Conservation (phyloP, 371 early-diverging fungal genomes). For the Mortierella sp. region DNA sequence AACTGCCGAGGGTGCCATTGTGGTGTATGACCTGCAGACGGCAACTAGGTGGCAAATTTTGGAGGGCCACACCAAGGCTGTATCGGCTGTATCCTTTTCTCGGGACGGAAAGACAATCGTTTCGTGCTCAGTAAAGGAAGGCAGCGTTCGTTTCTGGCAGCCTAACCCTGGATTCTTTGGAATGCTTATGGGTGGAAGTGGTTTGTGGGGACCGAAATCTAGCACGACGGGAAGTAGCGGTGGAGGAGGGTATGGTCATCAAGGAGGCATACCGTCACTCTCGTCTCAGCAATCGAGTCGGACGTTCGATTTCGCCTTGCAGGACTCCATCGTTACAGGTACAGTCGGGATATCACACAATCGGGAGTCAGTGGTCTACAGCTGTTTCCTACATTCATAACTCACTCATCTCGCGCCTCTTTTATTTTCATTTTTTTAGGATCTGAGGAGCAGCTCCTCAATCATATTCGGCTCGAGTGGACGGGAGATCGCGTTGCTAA, state of each 20-base stretch:
- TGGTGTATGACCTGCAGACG: slow-evolving; percentile 89
- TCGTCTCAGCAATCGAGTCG: slow-evolving; percentile 50
- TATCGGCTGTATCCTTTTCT: slow-evolving; percentile 83
- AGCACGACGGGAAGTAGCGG: not conserved
- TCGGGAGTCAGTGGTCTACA: too few species aligned
- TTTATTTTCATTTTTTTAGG: slow-evolving; percentile 16
- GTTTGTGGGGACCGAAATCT: slow-evolving; percentile 33
- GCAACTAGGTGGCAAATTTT: slow-evolving; percentile 78
- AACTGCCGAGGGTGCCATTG: slow-evolving; percentile 81
- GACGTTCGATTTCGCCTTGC: slow-evolving; percentile 78
- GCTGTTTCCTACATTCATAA: not conserved
- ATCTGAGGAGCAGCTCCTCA: slow-evolving; percentile 58
- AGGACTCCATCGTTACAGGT: slow-evolving; percentile 59
- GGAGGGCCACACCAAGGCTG: slow-evolving; percentile 76
- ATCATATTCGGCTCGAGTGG: slow-evolving; percentile 80
- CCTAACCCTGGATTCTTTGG: slow-evolving; percentile 80
- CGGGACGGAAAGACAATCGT: slow-evolving; percentile 85
- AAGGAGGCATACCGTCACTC: slow-evolving; percentile 27
- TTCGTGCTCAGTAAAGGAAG: slow-evolving; percentile 79
- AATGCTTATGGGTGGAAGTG: slow-evolving; percentile 63
- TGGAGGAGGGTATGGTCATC: not conserved
- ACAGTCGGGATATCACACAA: slow-evolving; percentile 9
- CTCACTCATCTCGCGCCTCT: not conserved
- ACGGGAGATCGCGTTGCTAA: slow-evolving; percentile 73
- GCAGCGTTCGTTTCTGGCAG: slow-evolving; percentile 84